Conservation (phyloP, 2,329 filamentous ascomycete genomes). For the Aspergillus ibericus region DNA sequence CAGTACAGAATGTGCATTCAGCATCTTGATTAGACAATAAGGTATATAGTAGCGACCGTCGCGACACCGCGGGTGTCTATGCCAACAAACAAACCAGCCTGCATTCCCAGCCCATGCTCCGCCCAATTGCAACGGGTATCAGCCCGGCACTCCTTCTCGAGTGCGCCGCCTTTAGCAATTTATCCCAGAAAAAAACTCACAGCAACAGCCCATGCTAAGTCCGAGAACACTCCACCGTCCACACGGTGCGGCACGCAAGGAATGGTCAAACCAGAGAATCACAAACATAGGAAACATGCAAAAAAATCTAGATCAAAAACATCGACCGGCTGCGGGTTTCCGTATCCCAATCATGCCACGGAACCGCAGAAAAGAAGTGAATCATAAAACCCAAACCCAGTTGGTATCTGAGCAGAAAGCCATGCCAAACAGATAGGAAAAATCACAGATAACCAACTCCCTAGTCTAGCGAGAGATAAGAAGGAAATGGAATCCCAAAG, state of each 20-base stretch:
- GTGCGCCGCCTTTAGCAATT: conserved; percentile 10
- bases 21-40: conserved; percentile 23
- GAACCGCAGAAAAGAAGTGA: conserved; percentile 17
- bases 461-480: conserved; percentile 41
- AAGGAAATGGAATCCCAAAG: conserved; percentile 15
- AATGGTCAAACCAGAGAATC: background rate
- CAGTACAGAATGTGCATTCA: background rate
- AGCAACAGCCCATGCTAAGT: background rate
- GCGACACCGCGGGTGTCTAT: conserved; percentile 20
- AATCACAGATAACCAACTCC: conserved; percentile 30
- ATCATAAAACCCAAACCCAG: conserved; percentile 19
- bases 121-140: conserved; percentile 19
- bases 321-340: conserved; percentile 18
- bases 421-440: conserved; percentile 17
- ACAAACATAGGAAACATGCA: conserved; percentile 5
- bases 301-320: conserved; percentile 11
- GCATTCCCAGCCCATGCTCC: conserved; percentile 18
- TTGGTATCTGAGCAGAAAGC: conserved; percentile 23
- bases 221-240: background rate
- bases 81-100: conserved; percentile 10
- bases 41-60: conserved; percentile 25
- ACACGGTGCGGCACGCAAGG: background rate
- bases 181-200: conserved; percentile 8
- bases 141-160: conserved; percentile 3
- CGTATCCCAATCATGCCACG: conserved; percentile 8